A percentile compares a stretch with the other conserved stretches of the same genome.
Evolutionary conservation across 75 land plant genomes (phyloP).

Genomic region (Cryptomeria japonica): DNA sequence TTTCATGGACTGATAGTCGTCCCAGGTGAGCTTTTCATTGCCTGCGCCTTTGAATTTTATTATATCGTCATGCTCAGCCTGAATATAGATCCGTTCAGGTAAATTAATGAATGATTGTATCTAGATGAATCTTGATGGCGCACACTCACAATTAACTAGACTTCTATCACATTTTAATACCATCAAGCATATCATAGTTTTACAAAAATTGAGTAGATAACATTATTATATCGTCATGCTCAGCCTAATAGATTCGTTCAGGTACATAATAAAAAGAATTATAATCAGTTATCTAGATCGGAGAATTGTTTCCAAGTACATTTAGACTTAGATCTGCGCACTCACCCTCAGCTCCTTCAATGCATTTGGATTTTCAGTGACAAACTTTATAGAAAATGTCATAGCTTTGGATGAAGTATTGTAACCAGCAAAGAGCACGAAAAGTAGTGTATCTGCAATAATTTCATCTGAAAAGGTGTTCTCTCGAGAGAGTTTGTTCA

Average conservation of each 20-base stretch:
- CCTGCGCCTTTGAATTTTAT: not conserved
- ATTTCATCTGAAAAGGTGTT: slow-evolving; percentile 38
- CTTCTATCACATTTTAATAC: too few relatives aligned
- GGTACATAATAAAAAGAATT: not conserved
- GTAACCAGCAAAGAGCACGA: slow-evolving; percentile 53
- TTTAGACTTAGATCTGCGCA: not conserved
- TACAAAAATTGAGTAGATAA: too few relatives aligned
- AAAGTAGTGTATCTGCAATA: slow-evolving; percentile 48
- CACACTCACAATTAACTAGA: too few relatives aligned
- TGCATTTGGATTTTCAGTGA: slow-evolving; percentile 37
- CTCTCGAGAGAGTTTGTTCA: slow-evolving; percentile 23
- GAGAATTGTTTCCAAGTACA: not conserved
- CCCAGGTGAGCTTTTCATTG: not conserved
- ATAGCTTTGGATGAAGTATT: slow-evolving; percentile 54
- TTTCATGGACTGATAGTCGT: not conserved
- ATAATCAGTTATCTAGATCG: not conserved
- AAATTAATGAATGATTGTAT: too few relatives aligned
- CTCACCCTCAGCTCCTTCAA: slow-evolving; percentile 42
- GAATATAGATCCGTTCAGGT: too few relatives aligned
- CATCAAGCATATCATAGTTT: too few relatives aligned
- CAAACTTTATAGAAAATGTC: slow-evolving; percentile 53
- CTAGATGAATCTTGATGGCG: too few relatives aligned
- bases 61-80: not conserved
- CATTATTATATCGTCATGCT: not conserved
- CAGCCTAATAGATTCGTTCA: not conserved